Percentiles rank a stretch among this genome's conserved stretches.
Evolutionary conservation across 176 grass and related monocot genomes (phyloP).

Genomic region (Rhynchospora pubera): DNA sequence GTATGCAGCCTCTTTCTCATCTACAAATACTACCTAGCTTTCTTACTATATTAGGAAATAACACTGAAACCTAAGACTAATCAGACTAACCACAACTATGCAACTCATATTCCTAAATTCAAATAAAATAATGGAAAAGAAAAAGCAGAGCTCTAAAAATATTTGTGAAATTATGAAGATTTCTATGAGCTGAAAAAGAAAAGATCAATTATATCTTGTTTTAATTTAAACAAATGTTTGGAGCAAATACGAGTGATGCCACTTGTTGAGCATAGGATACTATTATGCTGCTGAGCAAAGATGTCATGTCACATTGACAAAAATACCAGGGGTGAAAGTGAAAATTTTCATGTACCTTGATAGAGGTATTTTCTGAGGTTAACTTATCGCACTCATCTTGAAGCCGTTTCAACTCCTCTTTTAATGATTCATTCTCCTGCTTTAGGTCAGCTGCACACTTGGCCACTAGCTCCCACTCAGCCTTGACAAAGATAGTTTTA

Average conservation of each 20-base stretch:
- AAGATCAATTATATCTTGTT: background rate
- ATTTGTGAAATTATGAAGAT: background rate
- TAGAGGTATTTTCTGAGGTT: constrained; percentile 14
- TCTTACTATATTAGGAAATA: background rate
- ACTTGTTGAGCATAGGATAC: background rate
- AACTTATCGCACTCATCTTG: constrained; percentile 22
- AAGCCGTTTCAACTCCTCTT: constrained; percentile 19
- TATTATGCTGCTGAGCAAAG: no score
- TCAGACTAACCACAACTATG: background rate
- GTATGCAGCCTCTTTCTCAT: no score
- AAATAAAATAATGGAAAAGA: background rate
- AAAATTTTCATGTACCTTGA: constrained; percentile 8
- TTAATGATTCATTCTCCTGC: constrained; percentile 25
- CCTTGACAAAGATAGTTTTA: constrained; percentile 8
- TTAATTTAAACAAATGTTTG: background rate
- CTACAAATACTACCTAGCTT: background rate
- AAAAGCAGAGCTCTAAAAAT: background rate
- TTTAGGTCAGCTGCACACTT: constrained; percentile 18
- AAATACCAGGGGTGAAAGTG: background rate
- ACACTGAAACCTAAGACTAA: background rate
- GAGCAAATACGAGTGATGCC: background rate
- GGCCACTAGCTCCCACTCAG: constrained; percentile 25
- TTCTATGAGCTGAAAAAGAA: no score
- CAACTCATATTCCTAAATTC: background rate
- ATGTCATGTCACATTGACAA: background rate